Base-by-base conservation (phyloP, 1,139 yeast species). In the Nakaseomyces bracarensis region DNA sequence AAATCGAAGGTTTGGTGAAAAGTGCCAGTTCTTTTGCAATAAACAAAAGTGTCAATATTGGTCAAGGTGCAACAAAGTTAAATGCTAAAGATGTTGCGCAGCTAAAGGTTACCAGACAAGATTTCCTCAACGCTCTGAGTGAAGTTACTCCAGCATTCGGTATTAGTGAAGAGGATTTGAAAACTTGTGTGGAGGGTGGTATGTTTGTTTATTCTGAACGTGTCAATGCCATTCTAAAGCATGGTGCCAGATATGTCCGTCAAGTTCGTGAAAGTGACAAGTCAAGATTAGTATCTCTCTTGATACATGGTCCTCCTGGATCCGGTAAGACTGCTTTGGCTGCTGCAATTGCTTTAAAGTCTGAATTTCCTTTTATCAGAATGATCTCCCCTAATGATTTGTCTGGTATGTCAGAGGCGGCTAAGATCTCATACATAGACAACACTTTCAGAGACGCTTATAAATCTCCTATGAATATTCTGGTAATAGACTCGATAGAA, bases 101-200 rank as follows among this genome's bases (percentile, higher is more conserved):
- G 43, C 75, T 91, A 66, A 76, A 80, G 54, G 83, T 93, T 38
- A 74, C 77, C 15, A 74, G 94, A 66, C 73, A 74, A 44, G 95
- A 91, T 63, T 93, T 91, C 59, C 58, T 86, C 52, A 75, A 79
- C 58, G 96, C 97, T 0, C 67, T 93, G 33, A 75, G 72, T 43
- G 98, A 91, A 67, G 94, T 86, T 43, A 79, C 80, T 46, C 96
- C 99, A 1, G 97, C 97, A 0, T 93, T 89, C 67, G 99, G 98
- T 68, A 95, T 87, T 16, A 83, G 83, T 57, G 98, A 91, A 65
- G 97, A 89, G 53, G 96, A 89, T 58, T 73, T 91, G 53, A 76
- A 81, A 43, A 75, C 76, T 43, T 79, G 81, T 55, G 77, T 89
- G 37, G 82, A 86, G 44, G 89, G 91, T 54, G 98, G 97, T 8